A percentile compares a stretch with the other conserved stretches of the same genome.
Conservation (phyloP, 2,329 filamentous ascomycete species). For the Trichoderma cornu-damae region DNA sequence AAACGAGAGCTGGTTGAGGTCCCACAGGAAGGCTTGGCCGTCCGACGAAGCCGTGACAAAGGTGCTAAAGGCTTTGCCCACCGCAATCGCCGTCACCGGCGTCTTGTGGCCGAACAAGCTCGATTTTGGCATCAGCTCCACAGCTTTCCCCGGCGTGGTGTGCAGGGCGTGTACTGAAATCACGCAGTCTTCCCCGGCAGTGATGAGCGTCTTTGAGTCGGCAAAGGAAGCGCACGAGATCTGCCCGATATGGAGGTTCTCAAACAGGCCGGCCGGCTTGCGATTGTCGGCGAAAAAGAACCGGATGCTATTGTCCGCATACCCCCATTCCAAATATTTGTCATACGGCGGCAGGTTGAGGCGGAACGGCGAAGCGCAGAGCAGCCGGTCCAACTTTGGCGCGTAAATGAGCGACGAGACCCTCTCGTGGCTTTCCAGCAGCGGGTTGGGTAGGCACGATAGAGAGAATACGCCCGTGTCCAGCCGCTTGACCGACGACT, state of each 20-base stretch:
- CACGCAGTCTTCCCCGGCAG: constrained; percentile 86
- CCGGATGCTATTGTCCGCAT: constrained; percentile 83
- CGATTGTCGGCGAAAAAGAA: constrained; percentile 83
- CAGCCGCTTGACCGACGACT: constrained; percentile 61
- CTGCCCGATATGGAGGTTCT: constrained; percentile 89
- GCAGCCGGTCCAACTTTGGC: constrained; percentile 71
- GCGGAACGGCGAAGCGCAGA: constrained; percentile 78
- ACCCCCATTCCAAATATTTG: constrained; percentile 93
- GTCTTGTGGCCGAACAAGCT: constrained; percentile 88
- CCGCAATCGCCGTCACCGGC: constrained; percentile 74
- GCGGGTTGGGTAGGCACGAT: constrained; percentile 69
- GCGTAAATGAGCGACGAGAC: constrained; percentile 76
- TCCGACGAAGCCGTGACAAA: constrained; percentile 79
- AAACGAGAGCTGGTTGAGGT: constrained; percentile 84
- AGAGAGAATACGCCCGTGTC: constrained; percentile 74
- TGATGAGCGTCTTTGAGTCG: constrained; percentile 85
- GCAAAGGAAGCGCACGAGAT: constrained; percentile 79
- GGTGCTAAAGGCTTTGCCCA: constrained; percentile 82
- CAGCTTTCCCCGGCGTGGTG: constrained; percentile 57
- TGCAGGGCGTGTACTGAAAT: constrained; percentile 76
- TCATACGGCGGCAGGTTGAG: constrained; percentile 89
- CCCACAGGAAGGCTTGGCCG: constrained; percentile 85
- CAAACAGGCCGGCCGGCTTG: constrained; percentile 80
- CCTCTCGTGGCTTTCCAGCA: constrained; percentile 72
- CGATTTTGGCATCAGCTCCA: constrained; percentile 73